phyloP scores from a whole-genome alignment of 345 rosid genomes.

The Nephelium lappaceum region DNA sequence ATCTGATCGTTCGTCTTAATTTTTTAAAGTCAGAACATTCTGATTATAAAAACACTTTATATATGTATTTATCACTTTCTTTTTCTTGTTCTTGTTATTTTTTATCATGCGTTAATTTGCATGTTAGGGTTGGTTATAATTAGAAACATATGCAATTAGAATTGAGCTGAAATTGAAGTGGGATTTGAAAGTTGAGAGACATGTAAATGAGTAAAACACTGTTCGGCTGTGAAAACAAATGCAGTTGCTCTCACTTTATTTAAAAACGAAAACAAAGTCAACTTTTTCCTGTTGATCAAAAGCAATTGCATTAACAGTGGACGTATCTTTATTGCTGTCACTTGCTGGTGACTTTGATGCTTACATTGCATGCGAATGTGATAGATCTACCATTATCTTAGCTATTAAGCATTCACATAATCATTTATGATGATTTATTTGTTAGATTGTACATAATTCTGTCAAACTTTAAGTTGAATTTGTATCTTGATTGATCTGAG shows the following conservation, averaged over 20 bases:
- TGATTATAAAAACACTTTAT: too few relatives aligned
- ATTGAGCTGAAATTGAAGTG: not conserved
- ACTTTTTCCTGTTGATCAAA: not conserved
- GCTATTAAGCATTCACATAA: too few relatives aligned
- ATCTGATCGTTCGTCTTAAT: too few relatives aligned
- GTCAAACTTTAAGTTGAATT: too few relatives aligned
- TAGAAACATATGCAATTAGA: not conserved
- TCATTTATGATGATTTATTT: too few relatives aligned
- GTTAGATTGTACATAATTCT: too few relatives aligned
- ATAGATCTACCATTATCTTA: too few relatives aligned
- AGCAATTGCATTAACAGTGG: not conserved
- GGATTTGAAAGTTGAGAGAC: not conserved
- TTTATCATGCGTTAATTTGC: not conserved
- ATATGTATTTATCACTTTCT: not conserved
- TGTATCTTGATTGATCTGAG: too few relatives aligned
- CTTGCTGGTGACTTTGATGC: not conserved
- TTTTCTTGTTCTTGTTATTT: not conserved
- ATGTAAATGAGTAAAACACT: too few relatives aligned
- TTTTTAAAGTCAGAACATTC: too few relatives aligned
- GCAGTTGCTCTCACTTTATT: not conserved
- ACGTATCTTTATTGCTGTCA: not conserved
- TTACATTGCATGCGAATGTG: too few relatives aligned
- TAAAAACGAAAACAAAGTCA: not conserved
- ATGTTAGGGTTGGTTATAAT: not conserved
- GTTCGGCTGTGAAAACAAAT: not conserved